Conservation (phyloP, 805 yeast genomes). For the Yueomyces sinensis region DNA sequence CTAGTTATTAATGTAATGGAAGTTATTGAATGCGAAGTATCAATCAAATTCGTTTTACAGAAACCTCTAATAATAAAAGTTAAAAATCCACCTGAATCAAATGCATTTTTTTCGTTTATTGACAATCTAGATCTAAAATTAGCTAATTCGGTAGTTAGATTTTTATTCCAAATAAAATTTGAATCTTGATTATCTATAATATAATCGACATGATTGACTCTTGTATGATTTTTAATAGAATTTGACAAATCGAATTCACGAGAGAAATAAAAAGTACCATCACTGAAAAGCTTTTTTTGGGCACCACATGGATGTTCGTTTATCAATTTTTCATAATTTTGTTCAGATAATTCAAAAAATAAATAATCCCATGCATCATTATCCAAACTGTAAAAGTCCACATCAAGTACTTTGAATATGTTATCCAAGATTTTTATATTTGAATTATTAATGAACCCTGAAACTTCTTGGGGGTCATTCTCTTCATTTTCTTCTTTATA, state of each 20-base stretch:
- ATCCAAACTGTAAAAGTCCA: slow-evolving; percentile 52
- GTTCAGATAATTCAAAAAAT: slow-evolving; percentile 14
- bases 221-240: slow-evolving; percentile 58
- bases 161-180: slow-evolving; percentile 84
- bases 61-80: slow-evolving; percentile 86
- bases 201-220: slow-evolving; percentile 26
- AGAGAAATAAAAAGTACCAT: slow-evolving; percentile 83
- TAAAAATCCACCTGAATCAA: slow-evolving; percentile 60
- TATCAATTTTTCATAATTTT: slow-evolving; percentile 20
- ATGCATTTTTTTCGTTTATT: slow-evolving; percentile 35
- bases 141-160: slow-evolving; percentile 67
- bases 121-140: slow-evolving; percentile 59
- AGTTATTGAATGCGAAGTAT: slow-evolving; percentile 11
- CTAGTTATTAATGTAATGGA: slow-evolving; percentile 71
- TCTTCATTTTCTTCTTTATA: slow-evolving; percentile 6
- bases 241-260: slow-evolving; percentile 84
- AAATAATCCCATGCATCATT: slow-evolving; percentile 38
- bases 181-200: slow-evolving; percentile 44
- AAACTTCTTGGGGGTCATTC: no score
- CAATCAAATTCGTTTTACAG: slow-evolving; percentile 46
- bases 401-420: slow-evolving; percentile 41
- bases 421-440: slow-evolving; percentile 29
- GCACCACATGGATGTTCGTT: slow-evolving; percentile 70
- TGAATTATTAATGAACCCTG: not conserved
- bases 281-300: slow-evolving; percentile 56